phyloP scores from a whole-genome alignment of 2,329 filamentous ascomycete species.

The Penicillium sp. region DNA sequence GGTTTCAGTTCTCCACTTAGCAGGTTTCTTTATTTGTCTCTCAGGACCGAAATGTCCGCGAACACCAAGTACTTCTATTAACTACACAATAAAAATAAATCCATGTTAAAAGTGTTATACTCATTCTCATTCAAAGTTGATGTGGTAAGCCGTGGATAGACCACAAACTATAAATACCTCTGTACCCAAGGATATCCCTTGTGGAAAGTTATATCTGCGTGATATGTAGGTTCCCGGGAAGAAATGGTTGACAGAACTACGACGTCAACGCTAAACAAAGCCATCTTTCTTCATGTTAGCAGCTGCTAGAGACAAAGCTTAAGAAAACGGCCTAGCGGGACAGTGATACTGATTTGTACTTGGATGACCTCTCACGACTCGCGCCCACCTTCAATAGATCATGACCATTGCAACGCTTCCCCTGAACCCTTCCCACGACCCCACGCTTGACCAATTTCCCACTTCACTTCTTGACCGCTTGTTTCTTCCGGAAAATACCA shows the following conservation, averaged over 20 bases:
- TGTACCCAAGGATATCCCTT: neutral
- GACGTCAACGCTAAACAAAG: neutral
- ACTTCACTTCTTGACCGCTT: no score
- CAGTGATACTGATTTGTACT: no score
- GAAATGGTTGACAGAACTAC: conserved; percentile 4
- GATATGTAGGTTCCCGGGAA: neutral
- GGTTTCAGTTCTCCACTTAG: neutral
- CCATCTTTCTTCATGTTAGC: no score
- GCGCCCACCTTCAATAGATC: neutral
- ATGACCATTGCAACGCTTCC: neutral
- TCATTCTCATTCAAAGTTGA: neutral
- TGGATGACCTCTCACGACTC: neutral
- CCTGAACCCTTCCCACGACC: neutral
- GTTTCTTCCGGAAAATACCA: neutral
- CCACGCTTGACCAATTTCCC: neutral
- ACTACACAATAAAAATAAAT: no score
- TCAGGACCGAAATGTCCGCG: no score
- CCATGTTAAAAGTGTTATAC: no score
- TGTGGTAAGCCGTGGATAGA: neutral
- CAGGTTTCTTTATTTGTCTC: no score
- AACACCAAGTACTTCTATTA: no score
- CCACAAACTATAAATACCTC: neutral
- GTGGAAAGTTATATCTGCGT: neutral
- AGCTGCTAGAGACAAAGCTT: no score
- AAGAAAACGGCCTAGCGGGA: no score